phyloP scores from a whole-genome alignment of 371 early-diverging fungal species.

The Mucor sp. region DNA sequence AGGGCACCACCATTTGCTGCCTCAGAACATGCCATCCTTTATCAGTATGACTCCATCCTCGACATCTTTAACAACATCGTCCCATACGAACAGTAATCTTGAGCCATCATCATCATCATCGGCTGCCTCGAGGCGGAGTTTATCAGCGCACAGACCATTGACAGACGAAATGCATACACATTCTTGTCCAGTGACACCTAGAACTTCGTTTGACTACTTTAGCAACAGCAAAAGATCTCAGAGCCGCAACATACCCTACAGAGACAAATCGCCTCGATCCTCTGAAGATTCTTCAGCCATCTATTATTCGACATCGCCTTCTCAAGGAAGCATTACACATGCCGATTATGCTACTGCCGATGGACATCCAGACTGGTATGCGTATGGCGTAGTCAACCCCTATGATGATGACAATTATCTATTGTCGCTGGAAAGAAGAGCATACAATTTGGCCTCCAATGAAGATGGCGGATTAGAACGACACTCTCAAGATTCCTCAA shows the following conservation, averaged over 20 bases:
- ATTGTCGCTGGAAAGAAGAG: conserved; percentile 43
- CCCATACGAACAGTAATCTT: background rate
- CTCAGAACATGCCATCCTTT: background rate
- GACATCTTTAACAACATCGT: background rate
- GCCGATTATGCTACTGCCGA: background rate
- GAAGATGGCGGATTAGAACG: conserved; percentile 5
- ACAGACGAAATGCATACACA: background rate
- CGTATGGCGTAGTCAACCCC: conserved; percentile 24
- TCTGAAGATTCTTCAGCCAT: conserved; percentile 12
- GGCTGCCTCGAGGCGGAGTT: conserved; percentile 12
- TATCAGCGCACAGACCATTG: conserved; percentile 18
- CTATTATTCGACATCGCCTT: background rate
- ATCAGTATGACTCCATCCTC: conserved; percentile 9
- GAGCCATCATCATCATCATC: background rate
- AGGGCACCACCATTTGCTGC: background rate
- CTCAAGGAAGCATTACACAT: background rate
- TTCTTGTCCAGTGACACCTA: conserved; percentile 16
- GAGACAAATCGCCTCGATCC: background rate
- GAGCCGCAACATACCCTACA: background rate
- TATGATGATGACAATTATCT: conserved; percentile 43
- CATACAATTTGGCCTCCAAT: conserved; percentile 24
- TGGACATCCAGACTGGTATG: conserved; percentile 27
- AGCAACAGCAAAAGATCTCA: background rate
- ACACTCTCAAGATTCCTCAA: conserved; percentile 6
- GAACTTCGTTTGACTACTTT: background rate